Base-by-base conservation (phyloP, 208 protist genomes). In the Baffinella frigidus region DNA sequence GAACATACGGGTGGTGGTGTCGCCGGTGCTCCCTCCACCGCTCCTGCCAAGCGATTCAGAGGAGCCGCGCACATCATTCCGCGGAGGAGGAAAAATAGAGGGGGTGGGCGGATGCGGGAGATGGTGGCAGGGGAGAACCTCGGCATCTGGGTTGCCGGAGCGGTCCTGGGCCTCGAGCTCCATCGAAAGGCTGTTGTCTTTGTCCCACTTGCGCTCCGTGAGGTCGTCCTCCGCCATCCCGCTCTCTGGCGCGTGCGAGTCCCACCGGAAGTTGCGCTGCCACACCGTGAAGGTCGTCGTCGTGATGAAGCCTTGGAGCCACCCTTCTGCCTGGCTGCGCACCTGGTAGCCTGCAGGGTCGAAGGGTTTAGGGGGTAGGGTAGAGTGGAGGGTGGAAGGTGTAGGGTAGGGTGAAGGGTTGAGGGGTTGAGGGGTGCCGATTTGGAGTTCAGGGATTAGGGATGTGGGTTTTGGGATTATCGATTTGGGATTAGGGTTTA, bases 241-340 rank as follows among this genome's bases (percentile, higher is more conserved):
- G 27, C 44, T 64, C 45, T 36, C 43, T 4, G 27, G 81, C 30
- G 39, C 36, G 39, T 33, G 30, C 35, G 92, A 93, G 44, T 93
- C 56, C 92, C 92, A 93, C 38, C 48, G 36, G 81, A 93, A 93
- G 81, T 43, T 50, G 35, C 17, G 33, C 50, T 64, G 81, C 92
- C 92, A 93, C 43, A 87, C 81, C 74, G 92, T 93, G 81, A 93
- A 93, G 39, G 38, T 39, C 24, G 92, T 93, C 39, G 45, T 38
- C 24, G 92, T 93, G 92, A 93, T 71, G 81, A 93, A 93, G 30
- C 92, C 92, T 44, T 93, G 92, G 80, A 93, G 81, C 92, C 81
- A 90, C 4, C 92, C 92, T 35, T 64, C 81, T 5, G 62, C 41
- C 50, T 45, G 20, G 77, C 27, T 87, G 0, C 74, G 50, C n/a